Conservation (phyloP, 1,139 yeast species). For the Candida freyschussii region DNA sequence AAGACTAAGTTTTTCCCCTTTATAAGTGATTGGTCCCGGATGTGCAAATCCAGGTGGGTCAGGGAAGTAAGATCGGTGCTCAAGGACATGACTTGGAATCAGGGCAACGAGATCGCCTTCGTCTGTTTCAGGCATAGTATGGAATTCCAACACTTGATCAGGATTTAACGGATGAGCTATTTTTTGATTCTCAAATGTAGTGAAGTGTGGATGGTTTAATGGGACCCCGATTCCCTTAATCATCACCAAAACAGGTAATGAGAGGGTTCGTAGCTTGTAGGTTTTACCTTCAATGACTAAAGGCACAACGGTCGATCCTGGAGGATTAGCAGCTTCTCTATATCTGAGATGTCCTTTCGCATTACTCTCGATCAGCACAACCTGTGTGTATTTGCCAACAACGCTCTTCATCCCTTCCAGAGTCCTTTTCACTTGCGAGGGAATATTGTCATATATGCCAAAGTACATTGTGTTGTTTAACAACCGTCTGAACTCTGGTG, state of each 20-base stretch:
- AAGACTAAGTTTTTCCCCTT: constrained; percentile 3
- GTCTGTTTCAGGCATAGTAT: constrained; percentile 4
- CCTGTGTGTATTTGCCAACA: constrained; percentile 3
- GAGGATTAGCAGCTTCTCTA: constrained; percentile 1
- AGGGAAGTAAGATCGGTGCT: constrained; percentile 12
- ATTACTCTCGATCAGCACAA: constrained; percentile 4
- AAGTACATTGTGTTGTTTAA: constrained; percentile 19
- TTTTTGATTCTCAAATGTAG: constrained; percentile 1
- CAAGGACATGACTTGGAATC: constrained; percentile 18
- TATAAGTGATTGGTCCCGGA: constrained; percentile 12
- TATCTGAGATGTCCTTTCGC: constrained; percentile 1
- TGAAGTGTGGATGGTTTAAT: constrained; percentile 12
- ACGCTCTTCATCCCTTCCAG: constrained; percentile 1
- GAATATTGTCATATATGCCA: constrained; percentile 16
- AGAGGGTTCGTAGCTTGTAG: constrained; percentile 11
- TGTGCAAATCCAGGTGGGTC: neutral
- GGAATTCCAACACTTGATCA: constrained; percentile 2
- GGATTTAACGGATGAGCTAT: constrained; percentile 10
- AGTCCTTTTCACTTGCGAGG: constrained; percentile 6
- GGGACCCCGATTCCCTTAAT: constrained; percentile 20
- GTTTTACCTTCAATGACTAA: constrained; percentile 8
- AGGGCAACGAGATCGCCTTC: constrained; percentile 12
- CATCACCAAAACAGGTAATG: constrained; percentile 13
- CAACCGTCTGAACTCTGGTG: constrained; percentile 15
- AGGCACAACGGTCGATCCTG: constrained; percentile 5